These are phyloP conservation scores for Pogostemon cablin DNA, from an alignment of 257 asterid genomes.

Conservation along the genomic window DNA sequence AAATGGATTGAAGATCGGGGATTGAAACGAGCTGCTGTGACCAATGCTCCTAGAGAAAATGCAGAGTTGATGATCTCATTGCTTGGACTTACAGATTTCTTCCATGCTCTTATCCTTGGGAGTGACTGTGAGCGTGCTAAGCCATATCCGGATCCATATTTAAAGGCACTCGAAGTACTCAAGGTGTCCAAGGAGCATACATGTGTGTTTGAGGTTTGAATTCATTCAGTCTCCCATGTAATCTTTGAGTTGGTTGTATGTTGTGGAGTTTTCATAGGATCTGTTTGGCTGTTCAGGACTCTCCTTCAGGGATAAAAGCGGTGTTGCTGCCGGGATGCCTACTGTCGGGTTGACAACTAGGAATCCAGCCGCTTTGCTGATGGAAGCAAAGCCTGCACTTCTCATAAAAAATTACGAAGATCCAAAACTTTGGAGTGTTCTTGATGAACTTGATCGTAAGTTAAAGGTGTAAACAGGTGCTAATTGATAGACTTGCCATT, in stretches of 20 bases:
- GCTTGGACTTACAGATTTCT: constrained; percentile 89
- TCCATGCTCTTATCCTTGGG: constrained; percentile 69
- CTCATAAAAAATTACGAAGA: constrained; percentile 87
- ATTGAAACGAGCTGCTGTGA: constrained; percentile 91
- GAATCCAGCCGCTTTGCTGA: constrained; percentile 68
- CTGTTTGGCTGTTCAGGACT: constrained; percentile 59
- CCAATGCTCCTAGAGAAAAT: constrained; percentile 86
- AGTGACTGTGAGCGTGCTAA: constrained; percentile 84
- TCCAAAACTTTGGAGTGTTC: constrained; percentile 76
- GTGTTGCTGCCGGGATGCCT: constrained; percentile 90
- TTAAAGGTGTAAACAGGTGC: constrained; percentile 22
- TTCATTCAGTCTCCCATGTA: constrained; percentile 4
- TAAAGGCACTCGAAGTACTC: constrained; percentile 87
- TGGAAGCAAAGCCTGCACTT: constrained; percentile 80
- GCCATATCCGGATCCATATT: constrained; percentile 90
- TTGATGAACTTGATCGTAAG: constrained; percentile 66
- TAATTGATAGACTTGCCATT: constrained; percentile 15
- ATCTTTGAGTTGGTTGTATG: not conserved
- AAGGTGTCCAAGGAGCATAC: constrained; percentile 86
- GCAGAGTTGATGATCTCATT: constrained; percentile 78
- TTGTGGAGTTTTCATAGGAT: not conserved
- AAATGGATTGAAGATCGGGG: constrained; percentile 94
- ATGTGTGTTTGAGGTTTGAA: constrained; percentile 77
- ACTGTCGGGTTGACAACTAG: constrained; percentile 82
- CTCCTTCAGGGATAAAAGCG: constrained; percentile 90